phyloP scores from a whole-genome alignment of 2,329 filamentous ascomycete species.

The Neopestalotiopsis sp. region DNA sequence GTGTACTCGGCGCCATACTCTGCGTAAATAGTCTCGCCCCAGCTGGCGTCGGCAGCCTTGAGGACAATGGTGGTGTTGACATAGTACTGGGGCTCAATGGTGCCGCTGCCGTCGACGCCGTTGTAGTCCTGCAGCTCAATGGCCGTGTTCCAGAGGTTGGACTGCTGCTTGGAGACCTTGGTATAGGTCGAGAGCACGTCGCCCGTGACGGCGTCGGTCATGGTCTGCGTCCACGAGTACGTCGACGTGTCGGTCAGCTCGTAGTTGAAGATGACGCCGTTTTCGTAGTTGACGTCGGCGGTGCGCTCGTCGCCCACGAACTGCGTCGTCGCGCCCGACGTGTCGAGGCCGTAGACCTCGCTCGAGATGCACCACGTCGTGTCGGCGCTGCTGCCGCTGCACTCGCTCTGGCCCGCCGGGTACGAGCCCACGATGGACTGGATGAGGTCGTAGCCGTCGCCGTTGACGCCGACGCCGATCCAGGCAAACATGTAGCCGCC shows the following conservation, averaged over 20 bases:
- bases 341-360: slow-evolving; percentile 15
- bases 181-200: slow-evolving; percentile 11
- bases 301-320: slow-evolving; percentile 10
- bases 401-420: slow-evolving; percentile 13
- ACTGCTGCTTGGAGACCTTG: slow-evolving; percentile 16
- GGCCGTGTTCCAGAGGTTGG: slow-evolving; percentile 10
- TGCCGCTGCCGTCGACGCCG: slow-evolving; percentile 8
- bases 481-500: slow-evolving; percentile 15
- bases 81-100: slow-evolving; percentile 11
- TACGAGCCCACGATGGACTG: slow-evolving; percentile 16
- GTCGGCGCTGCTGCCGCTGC: slow-evolving; percentile 4
- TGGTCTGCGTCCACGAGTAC: slow-evolving; percentile 16
- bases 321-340: slow-evolving; percentile 11
- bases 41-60: slow-evolving; percentile 7
- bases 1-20: slow-evolving; percentile 13
- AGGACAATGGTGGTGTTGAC: slow-evolving; percentile 17
- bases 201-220: slow-evolving; percentile 16
- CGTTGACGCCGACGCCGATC: slow-evolving; percentile 14
- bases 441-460: slow-evolving; percentile 14
- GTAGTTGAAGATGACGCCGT: slow-evolving; percentile 16
- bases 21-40: slow-evolving; percentile 1
- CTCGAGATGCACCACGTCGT: slow-evolving; percentile 14
- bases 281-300: slow-evolving; percentile 17
- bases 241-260: slow-evolving; percentile 6
- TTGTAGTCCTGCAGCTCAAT: slow-evolving; percentile 13